Base-by-base conservation (phyloP, 352 stramenopile species). In the Aphanomyces stellatus region DNA sequence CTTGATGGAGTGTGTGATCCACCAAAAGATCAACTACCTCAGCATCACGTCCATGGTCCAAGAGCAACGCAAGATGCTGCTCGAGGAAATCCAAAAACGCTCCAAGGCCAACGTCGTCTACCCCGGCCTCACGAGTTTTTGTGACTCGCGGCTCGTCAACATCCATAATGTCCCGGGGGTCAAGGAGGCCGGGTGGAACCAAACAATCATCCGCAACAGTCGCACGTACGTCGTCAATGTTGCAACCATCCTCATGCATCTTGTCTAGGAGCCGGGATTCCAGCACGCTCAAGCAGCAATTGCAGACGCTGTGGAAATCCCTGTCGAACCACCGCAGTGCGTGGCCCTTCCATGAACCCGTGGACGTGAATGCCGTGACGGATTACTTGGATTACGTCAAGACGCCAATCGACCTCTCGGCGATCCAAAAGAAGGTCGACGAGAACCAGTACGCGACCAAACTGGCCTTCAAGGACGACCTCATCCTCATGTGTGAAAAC, bases 1-100 rank as follows among this genome's bases (percentile, higher is more conserved):
- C 11, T 81, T 99, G 57, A 99, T 99, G 96, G 96, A 99, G 74
- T 99, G 97, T 80, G 98, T 96, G 69, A 95, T 99, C 28, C 95
- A 99, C 77, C 92, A 96, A 31, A 88, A 96, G 65, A 97, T 99
- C 73, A 89, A 99, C 73, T 99, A 98, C 88, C 92, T 97, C 69
- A 76, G 88, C 27, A 93, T 99, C 70, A 93, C 90, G 2, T 89
- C 92, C 48, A 98, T 99, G 89, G 76, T 99, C 51, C 74, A 88
- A 30, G 76, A 81, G 40, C 97, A 99, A 78, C 81, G 88, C 62
- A 82, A 97, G 82, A 81, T 79, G 69, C 88, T 95, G 31, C 81
- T 88, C 76, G 80, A 90, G 35, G 91, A 90, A 63, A 88, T 95
- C 66, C 79, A 90, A 56, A 74, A 90, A 68, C 77, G 83, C 11